Percentiles rank a stretch among this genome's conserved stretches.
phyloP scores from a whole-genome alignment of 106 monocot genomes.

The Dactylorhiza incarnata region DNA sequence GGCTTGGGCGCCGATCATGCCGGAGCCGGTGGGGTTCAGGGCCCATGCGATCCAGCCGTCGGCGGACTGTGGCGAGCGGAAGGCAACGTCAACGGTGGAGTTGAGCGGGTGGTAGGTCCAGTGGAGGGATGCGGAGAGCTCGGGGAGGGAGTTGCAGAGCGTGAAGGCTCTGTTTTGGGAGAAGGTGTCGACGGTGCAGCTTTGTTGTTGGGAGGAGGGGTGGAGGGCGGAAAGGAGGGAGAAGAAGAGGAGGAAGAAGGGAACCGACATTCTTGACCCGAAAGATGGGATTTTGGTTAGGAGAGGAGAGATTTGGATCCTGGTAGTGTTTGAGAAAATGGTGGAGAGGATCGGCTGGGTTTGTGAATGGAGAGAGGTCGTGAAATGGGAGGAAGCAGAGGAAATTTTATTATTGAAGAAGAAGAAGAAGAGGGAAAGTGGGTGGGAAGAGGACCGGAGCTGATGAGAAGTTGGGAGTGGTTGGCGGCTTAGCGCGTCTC shows the following conservation, averaged over 20 bases:
- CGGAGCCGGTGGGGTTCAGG: conserved; percentile 22
- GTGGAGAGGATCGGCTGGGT: neutral
- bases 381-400: no score
- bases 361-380: neutral
- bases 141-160: conserved; percentile 21
- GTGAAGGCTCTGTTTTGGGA: conserved; percentile 13
- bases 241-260: neutral
- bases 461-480: no score
- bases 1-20: conserved; percentile 31
- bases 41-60: conserved; percentile 49
- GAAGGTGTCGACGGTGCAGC: conserved; percentile 5
- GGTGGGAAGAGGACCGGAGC: neutral
- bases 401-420: no score
- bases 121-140: conserved; percentile 32
- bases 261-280: neutral
- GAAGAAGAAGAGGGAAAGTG: neutral
- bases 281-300: neutral
- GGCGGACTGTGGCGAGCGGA: conserved; percentile 29
- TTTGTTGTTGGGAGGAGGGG: conserved; percentile 4
- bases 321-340: neutral
- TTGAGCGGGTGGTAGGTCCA: conserved; percentile 36
- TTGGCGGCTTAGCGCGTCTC: no score
- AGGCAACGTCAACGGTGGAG: conserved; percentile 40
- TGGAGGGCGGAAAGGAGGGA: neutral
- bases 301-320: neutral